Evolutionary conservation across 1,139 yeast genomes (phyloP), one percentile per base, ranked within the genome.

Genomic region (Pichia terricola): DNA sequence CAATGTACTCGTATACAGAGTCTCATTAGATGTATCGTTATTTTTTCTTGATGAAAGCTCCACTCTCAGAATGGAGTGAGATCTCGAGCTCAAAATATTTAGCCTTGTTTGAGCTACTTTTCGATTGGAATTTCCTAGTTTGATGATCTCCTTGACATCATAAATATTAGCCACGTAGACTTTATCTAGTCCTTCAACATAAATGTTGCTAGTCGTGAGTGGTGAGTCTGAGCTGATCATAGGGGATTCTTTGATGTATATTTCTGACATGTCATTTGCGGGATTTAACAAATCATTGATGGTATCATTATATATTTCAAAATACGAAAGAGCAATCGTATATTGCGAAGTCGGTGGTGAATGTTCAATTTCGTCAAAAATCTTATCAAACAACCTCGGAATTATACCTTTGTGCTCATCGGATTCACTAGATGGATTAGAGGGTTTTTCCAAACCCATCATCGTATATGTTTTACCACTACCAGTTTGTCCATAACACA

Each of bases 401-500:
- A 84, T 79, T 28, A 83, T 70, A 3, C 96, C 96, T 26, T 59
- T 56, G 4, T 37, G 2, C 9, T 8, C 22, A n/a, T 7, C 5
- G 5, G 26, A 65, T 16, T 16, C 22, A 16, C 22, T 16, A 16
- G 22, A 16, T 16, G 2, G 22, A 16, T 16, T 16, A 16, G 22
- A 16, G 22, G 22, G 22, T 16, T 16, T 16, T 16, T 16, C 22
- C 22, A 16, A 16, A 0, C 96, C 96, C 74, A 84, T 75, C 94
- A 88, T 83, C 2, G 95, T 83, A 58, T 77, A 79, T 0, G 95
- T 78, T 58, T 87, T 87, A 3, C 96, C 96, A 1, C 94, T 75
- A 0, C 95, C 94, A 0, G 94, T 82, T 59, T 85, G 95, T 6
- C 96, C 96, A 61, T 86, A 88, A 1, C 95, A 89, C 39, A 88